A percentile compares a stretch with the other conserved stretches of the same genome.
Conservation (phyloP, 2,329 filamentous ascomycete species). For the Aspergillus sp. region DNA sequence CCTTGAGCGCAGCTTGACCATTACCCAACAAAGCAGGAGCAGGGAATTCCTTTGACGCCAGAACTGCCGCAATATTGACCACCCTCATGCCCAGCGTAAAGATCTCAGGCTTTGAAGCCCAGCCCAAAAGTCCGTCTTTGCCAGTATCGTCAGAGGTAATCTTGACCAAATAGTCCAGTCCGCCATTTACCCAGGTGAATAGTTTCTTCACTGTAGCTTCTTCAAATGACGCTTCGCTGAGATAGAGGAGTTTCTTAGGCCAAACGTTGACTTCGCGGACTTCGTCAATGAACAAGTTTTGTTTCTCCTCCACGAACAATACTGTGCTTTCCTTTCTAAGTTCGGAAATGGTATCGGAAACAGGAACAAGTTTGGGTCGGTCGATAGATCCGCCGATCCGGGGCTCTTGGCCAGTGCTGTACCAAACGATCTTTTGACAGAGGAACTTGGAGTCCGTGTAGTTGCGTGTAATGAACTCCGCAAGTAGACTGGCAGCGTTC, state of each 20-base stretch:
- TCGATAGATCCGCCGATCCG: constrained; percentile 16
- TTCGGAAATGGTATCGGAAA: constrained; percentile 25
- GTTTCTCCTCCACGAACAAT: constrained; percentile 82
- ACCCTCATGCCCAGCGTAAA: constrained; percentile 47
- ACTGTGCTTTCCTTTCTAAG: constrained; percentile 33
- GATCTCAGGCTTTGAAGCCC: constrained; percentile 60
- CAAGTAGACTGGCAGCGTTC: constrained; percentile 39
- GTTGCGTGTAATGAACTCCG: constrained; percentile 26
- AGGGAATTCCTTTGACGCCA: constrained; percentile 19
- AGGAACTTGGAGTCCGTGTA: constrained; percentile 31
- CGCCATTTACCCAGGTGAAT: constrained; percentile 27
- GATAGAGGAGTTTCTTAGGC: constrained; percentile 45
- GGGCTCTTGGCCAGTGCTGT: constrained; percentile 30
- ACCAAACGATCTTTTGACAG: constrained; percentile 29
- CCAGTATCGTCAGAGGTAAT: constrained; percentile 25
- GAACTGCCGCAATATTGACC: constrained; percentile 29
- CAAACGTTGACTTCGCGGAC: constrained; percentile 67
- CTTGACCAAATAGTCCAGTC: constrained; percentile 22
- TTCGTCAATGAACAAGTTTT: constrained; percentile 88
- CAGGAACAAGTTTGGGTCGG: constrained; percentile 11
- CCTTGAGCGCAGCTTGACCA: constrained; percentile 10
- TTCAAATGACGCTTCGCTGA: constrained; percentile 20
- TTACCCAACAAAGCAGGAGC: constrained; percentile 12
- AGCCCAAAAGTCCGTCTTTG: constrained; percentile 63
- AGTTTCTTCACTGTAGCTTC: constrained; percentile 15